These are phyloP conservation scores for Begonia fuchsioides DNA, from an alignment of 306 rosid species.

Conservation along the genomic window DNA sequence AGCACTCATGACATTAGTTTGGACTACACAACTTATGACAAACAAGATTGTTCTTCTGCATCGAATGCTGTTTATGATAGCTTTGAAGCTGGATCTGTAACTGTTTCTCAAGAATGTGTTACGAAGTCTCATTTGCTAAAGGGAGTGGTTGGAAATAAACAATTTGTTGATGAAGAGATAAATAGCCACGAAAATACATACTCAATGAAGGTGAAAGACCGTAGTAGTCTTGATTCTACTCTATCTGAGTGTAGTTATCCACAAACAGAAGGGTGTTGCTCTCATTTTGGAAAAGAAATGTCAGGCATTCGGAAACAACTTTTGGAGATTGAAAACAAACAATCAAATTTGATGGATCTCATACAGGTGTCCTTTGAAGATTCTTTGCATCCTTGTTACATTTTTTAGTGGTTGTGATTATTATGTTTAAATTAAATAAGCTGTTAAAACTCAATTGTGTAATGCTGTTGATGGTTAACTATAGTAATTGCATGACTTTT, in stretches of 20 bases:
- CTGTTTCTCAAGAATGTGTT: slow-evolving; percentile 36
- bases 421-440: too few relatives aligned
- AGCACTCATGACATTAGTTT: slow-evolving; percentile 40
- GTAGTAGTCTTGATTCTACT: slow-evolving; percentile 53
- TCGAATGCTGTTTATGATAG: slow-evolving; percentile 35
- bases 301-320: slow-evolving; percentile 58
- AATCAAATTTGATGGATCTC: slow-evolving; percentile 50
- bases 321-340: slow-evolving; percentile 59
- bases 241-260: slow-evolving; percentile 39
- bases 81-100: slow-evolving; percentile 32
- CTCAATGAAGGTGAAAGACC: slow-evolving; percentile 29
- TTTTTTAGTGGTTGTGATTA: too few relatives aligned
- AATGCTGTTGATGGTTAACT: too few relatives aligned
- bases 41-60: slow-evolving; percentile 63
- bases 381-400: not conserved
- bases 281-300: slow-evolving; percentile 48
- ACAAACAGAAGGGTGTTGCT: slow-evolving; percentile 37
- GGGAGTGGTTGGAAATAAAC: slow-evolving; percentile 28
- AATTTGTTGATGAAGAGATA: slow-evolving; percentile 22
- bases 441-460: too few relatives aligned
- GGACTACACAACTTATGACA: slow-evolving; percentile 65
- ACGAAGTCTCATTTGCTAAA: slow-evolving; percentile 20
- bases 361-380: slow-evolving; percentile 37
- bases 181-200: slow-evolving; percentile 26
- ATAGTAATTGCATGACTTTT: too few relatives aligned